Conservation (phyloP, 139 green algal genomes). For the Monoraphidium neglectum region DNA sequence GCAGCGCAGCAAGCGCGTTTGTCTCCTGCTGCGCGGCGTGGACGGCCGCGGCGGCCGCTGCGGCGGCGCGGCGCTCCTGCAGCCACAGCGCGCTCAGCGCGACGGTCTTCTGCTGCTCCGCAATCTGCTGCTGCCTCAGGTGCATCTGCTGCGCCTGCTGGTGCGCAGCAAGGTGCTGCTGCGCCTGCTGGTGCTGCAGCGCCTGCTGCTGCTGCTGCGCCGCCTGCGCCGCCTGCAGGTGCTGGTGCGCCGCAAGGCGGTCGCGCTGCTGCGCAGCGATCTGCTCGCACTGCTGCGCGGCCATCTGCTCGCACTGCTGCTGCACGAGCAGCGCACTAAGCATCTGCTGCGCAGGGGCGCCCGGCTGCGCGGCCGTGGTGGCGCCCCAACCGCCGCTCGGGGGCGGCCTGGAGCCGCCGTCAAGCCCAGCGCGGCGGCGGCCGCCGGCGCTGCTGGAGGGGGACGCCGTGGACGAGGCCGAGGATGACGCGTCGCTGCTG, state of each 20-base stretch:
- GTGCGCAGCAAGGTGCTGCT: not conserved
- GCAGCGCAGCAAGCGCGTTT: too few species aligned
- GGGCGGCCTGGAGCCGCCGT: conserved; percentile 17
- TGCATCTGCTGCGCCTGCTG: conserved; percentile 15
- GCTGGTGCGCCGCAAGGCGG: conserved; percentile 7
- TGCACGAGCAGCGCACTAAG: not conserved
- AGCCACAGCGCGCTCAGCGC: too few species aligned
- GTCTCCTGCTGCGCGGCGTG: too few species aligned
- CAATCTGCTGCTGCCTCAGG: conserved; percentile 10
- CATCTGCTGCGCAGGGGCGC: not conserved
- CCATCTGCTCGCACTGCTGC: not conserved
- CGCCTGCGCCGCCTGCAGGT: conserved; percentile 5
- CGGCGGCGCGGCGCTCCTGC: too few species aligned
- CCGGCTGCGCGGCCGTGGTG: not conserved
- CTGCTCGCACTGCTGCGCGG: not conserved
- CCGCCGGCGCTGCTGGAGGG: not conserved
- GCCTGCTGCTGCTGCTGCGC: conserved; percentile 4
- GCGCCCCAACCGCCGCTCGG: not conserved
- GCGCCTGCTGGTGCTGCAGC: not conserved
- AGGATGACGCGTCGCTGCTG: not conserved
- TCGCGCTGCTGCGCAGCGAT: conserved; percentile 9
- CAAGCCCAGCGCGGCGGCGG: not conserved
- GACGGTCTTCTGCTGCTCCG: conserved; percentile 11
- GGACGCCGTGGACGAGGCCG: conserved; percentile 8
- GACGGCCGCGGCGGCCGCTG: too few species aligned